A percentile compares a stretch with the other conserved stretches of the same genome.
These are phyloP conservation scores for Quercus ilex DNA, from an alignment of 306 rosid genomes.

Conservation along the genomic window DNA sequence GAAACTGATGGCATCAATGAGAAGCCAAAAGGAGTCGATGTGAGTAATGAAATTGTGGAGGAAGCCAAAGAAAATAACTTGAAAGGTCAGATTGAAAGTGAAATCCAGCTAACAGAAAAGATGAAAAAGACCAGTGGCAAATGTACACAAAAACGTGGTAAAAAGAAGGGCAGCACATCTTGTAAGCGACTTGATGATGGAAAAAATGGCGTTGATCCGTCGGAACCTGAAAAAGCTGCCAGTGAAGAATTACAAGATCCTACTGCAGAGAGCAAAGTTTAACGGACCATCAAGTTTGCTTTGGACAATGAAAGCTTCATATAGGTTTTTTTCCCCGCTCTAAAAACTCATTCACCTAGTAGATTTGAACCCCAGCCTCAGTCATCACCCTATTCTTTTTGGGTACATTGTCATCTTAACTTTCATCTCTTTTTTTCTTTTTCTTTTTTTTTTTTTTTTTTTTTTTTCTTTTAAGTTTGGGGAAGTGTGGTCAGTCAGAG, in stretches of 20 bases:
- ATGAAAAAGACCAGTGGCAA: neutral
- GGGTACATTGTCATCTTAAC: neutral
- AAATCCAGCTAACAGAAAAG: neutral
- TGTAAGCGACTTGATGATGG: neutral
- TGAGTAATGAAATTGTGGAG: neutral
- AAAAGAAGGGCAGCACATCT: neutral
- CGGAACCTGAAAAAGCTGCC: neutral
- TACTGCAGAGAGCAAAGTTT: neutral
- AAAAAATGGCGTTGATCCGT: neutral
- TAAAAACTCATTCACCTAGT: no score
- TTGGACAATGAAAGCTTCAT: neutral
- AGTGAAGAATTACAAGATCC: neutral
- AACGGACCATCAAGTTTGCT: neutral
- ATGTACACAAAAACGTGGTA: neutral
- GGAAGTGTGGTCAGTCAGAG: neutral
- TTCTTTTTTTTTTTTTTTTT: accelerated
- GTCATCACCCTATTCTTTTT: no score
- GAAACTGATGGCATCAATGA: neutral
- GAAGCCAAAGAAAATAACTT: neutral
- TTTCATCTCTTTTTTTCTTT: neutral
- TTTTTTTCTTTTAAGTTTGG: neutral
- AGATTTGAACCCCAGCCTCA: no score
- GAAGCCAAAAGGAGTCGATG: neutral
- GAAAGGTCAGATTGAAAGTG: neutral
- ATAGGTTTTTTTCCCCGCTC: no score